Conservation (phyloP, 2,329 filamentous ascomycete genomes). For the Microcera coccophila region DNA sequence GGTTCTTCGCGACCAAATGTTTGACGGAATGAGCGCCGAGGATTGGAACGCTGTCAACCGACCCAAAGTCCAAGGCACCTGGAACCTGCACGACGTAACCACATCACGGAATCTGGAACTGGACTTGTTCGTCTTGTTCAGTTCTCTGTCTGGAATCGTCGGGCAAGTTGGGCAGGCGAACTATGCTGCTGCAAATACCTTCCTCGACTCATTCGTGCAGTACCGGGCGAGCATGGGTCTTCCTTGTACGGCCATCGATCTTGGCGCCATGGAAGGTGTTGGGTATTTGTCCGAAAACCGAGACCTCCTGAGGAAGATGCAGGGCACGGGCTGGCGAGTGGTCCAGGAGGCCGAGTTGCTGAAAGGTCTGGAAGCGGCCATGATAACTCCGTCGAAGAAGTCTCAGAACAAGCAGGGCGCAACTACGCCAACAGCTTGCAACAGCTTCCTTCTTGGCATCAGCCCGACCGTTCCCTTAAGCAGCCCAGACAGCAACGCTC, state of each 20-base stretch:
- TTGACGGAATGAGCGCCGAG: conserved; percentile 30
- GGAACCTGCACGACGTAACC: conserved; percentile 31
- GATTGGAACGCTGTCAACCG: conserved; percentile 25
- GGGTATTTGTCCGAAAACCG: conserved; percentile 32
- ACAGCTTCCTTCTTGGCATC: conserved; percentile 16
- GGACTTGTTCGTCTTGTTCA: conserved; percentile 33
- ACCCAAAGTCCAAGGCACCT: conserved; percentile 35
- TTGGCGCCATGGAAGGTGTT: conserved; percentile 34
- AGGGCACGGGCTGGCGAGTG: conserved; percentile 3
- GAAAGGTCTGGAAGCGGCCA: conserved; percentile 2
- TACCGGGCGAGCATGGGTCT: conserved; percentile 34
- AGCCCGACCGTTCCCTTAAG: conserved; percentile 10
- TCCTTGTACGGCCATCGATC: conserved; percentile 36
- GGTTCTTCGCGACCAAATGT: conserved; percentile 23
- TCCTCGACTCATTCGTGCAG: conserved; percentile 37
- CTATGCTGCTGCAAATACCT: conserved; percentile 40
- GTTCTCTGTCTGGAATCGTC: conserved; percentile 24
- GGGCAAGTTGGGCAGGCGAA: conserved; percentile 31
- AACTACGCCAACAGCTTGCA: conserved; percentile 5
- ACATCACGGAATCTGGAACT: conserved; percentile 10
- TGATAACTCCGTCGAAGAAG: background rate
- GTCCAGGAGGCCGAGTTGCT: conserved; percentile 14
- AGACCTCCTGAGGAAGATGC: conserved; percentile 7
- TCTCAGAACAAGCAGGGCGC: background rate
- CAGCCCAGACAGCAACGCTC: conserved; percentile 9